Evolutionary conservation across 768 basidiomycete species (phyloP), one percentile per base, ranked within the genome.

Genomic region (Galerina sulciceps): DNA sequence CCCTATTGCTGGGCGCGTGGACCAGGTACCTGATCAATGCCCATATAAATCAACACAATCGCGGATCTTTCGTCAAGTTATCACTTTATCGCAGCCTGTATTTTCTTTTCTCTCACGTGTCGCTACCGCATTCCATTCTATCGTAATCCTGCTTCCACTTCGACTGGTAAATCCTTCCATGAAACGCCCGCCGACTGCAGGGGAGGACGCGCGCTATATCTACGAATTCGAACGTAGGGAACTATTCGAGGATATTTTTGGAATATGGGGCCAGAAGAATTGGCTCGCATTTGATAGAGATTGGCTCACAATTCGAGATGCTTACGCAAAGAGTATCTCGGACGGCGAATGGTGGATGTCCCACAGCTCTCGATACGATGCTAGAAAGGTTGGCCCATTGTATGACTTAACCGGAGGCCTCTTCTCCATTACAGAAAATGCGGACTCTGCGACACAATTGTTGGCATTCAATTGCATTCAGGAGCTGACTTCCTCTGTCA

Each of bases 1-100:
- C 15, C 43, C 53, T 9, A 35, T 46, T 13, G 20, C 26, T 22
- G 35, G 45, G 9, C 26, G 35, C 13, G 10, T 6, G 10, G 14
- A 4, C 20, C n/a, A 22, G 9, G 53, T 55, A 20, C 53, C 53
- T 18, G n/a, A 15, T 1, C 53, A 55, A 37, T n/a, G 31, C 35
- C 53, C 53, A 9, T 55, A 36, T 35, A 55, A 55, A 20, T 55
- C 53, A 23, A 34, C 42, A 5, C 53, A 55, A 23, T 55, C 53
- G 1, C 11, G 31, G 18, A 9, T 55, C 15, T 45, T 55, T 14
- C 43, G 17, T 20, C 23, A 35, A 1, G 4, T 23, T 3, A 34
- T 55, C 2, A 46, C 26, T 10, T 37, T 18, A 9, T 55, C 43
- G 11, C 17, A 37, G 14, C 5, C 11, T 1, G 17, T 55, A 15